These are phyloP conservation scores for Angophora floribunda DNA, from an alignment of 345 rosid species.

Conservation along the genomic window DNA sequence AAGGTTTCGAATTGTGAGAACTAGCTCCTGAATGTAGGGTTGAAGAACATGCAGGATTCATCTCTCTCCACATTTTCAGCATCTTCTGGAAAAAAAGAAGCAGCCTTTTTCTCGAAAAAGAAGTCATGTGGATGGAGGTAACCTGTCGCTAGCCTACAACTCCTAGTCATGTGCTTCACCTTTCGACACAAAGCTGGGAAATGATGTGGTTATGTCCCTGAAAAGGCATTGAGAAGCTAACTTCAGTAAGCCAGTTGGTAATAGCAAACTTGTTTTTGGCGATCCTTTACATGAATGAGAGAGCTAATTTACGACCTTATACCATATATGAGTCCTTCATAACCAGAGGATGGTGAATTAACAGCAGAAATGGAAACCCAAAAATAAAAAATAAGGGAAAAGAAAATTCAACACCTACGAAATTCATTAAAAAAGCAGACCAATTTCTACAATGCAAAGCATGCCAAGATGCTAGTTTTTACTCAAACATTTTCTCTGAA, in stretches of 20 bases:
- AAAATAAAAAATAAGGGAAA: background rate
- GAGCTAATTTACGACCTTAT: background rate
- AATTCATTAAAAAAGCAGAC: background rate
- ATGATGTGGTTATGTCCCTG: slow-evolving; percentile 13
- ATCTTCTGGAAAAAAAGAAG: background rate
- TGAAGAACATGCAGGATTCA: background rate
- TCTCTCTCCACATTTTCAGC: background rate
- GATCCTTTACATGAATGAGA: background rate
- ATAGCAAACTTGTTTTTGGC: background rate
- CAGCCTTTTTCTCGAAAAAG: background rate
- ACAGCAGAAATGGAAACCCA: background rate
- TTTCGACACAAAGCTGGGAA: slow-evolving; percentile 21
- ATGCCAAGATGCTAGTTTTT: background rate
- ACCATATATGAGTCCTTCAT: background rate
- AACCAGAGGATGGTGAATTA: background rate
- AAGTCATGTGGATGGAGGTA: background rate
- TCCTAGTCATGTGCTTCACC: slow-evolving; percentile 1
- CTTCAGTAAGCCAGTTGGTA: background rate
- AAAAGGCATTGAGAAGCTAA: background rate
- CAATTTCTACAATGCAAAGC: background rate
- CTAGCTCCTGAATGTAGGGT: background rate
- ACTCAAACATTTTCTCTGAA: background rate
- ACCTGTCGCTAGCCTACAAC: background rate
- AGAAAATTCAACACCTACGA: background rate
- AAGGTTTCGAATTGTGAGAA: background rate